These are phyloP conservation scores for Pestalotiopsis sp. DNA, from an alignment of 2,329 filamentous ascomycete species.

Conservation along the genomic window DNA sequence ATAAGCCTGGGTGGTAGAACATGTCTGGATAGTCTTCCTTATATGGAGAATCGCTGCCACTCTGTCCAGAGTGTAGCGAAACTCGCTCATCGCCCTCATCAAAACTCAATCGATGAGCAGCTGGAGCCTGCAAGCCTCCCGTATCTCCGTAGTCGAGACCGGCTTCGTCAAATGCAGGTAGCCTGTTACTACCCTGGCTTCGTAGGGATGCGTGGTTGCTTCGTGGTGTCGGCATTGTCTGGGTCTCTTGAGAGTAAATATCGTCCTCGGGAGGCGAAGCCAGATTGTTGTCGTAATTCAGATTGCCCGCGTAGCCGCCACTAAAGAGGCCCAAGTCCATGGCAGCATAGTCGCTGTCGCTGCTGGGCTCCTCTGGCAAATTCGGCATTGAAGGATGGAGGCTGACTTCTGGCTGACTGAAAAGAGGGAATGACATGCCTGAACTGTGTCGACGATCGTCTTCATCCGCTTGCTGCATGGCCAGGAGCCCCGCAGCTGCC, in stretches of 20 bases:
- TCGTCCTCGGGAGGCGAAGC: constrained; percentile 41
- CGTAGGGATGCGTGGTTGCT: constrained; percentile 36
- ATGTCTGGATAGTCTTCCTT: constrained; percentile 83
- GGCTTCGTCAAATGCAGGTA: constrained; percentile 57
- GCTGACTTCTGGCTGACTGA: constrained; percentile 39
- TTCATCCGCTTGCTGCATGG: constrained; percentile 82
- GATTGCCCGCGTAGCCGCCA: constrained; percentile 65
- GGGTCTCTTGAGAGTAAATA: constrained; percentile 45
- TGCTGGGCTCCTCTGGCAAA: constrained; percentile 58
- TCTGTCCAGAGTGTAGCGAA: constrained; percentile 58
- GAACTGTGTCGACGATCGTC: constrained; percentile 67
- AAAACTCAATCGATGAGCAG: constrained; percentile 77
- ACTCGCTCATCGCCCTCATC: constrained; percentile 87
- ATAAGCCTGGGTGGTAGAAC: constrained; percentile 88
- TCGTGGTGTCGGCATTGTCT: constrained; percentile 51
- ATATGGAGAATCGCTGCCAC: constrained; percentile 65
- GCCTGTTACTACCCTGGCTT: constrained; percentile 43
- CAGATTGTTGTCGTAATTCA: constrained; percentile 53
- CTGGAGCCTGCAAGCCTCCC: constrained; percentile 82
- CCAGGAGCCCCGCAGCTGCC: constrained; percentile 80
- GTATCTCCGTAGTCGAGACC: constrained; percentile 87
- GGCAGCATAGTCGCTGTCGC: constrained; percentile 72
- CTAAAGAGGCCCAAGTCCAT: constrained; percentile 77
- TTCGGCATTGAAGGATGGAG: constrained; percentile 42
- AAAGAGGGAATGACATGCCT: constrained; percentile 52